These are phyloP conservation scores for Globisporangium iwayamae DNA, from an alignment of 352 stramenopile genomes.

Conservation along the genomic window DNA sequence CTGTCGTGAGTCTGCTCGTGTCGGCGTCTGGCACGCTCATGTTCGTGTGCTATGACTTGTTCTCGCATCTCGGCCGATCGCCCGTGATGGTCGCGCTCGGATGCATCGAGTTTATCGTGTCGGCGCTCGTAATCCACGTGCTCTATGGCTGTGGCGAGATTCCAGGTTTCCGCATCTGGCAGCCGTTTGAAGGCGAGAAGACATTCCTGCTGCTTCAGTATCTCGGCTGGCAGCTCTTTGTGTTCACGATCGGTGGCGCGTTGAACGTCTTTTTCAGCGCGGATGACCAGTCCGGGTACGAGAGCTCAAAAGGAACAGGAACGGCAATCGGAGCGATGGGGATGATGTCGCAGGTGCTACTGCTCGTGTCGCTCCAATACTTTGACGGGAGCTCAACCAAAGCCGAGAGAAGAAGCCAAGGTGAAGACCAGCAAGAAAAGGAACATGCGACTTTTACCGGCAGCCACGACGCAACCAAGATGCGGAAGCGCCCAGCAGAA, in stretches of 20 bases:
- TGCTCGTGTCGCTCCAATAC: slow-evolving; percentile 48
- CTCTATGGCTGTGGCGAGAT: slow-evolving; percentile 47
- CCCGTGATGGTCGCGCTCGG: slow-evolving; percentile 29
- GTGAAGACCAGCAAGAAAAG: neutral
- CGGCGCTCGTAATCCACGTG: slow-evolving; percentile 46
- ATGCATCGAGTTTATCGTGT: slow-evolving; percentile 36
- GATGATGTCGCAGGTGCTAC: slow-evolving; percentile 44
- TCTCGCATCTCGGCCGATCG: slow-evolving; percentile 29
- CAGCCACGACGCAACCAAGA: neutral
- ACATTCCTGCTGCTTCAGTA: slow-evolving; percentile 61
- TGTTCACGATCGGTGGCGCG: slow-evolving; percentile 32
- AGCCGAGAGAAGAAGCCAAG: too few relatives aligned
- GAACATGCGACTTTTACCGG: too few relatives aligned
- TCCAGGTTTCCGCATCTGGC: slow-evolving; percentile 43
- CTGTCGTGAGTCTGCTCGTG: slow-evolving; percentile 45
- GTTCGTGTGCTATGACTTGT: slow-evolving; percentile 41
- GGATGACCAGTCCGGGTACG: slow-evolving; percentile 14
- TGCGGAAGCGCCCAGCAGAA: slow-evolving; percentile 21
- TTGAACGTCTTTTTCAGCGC: slow-evolving; percentile 29
- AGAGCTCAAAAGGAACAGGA: slow-evolving; percentile 22
- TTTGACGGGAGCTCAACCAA: slow-evolving; percentile 18
- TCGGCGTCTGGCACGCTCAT: slow-evolving; percentile 39
- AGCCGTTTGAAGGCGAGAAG: slow-evolving; percentile 51
- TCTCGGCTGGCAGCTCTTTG: slow-evolving; percentile 57
- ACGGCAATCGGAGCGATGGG: slow-evolving; percentile 38